Evolutionary conservation across 2,329 filamentous ascomycete genomes (phyloP), one percentile per base, ranked within the genome.

Genomic region (Calonectria multiphialidica): DNA sequence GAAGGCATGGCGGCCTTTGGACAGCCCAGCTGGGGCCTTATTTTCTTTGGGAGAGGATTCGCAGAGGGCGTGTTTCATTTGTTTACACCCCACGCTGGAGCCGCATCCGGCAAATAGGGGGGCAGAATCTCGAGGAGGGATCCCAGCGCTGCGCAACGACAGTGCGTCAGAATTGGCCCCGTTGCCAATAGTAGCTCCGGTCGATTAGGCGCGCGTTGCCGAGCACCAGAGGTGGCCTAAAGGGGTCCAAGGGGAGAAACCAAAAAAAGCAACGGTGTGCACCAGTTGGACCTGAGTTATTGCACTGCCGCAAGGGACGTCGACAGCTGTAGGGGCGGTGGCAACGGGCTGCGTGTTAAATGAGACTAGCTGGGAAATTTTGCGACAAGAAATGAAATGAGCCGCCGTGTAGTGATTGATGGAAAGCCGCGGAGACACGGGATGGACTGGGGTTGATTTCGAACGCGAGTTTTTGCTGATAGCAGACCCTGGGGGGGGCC

Each of bases 31-130:
- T 73, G 62, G 72, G 74, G 74, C 69, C 75, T 73, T 76, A 76
- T 77, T 79, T 79, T 72, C 73, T 70, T 74, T 57, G 61, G 66
- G 45, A 61, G 64, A 66, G 71, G 64, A 71, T 75, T 76, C 68
- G 71, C 66, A 66, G 75, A 74, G 77, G 78, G 76, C 70, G 78
- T 79, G 78, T 78, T 74, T 78, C 74, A 78, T 79, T 79, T 79
- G 78, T 79, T 79, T 79, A 79, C 77, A 78, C 77, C 76, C 76
- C 76, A 78, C 76, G 77, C 50, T 63, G 45, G 45, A 62, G 55
- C 77, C 71, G 71, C 72, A 78, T 78, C 37, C 57, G 77, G 77
- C 68, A 77, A 79, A 77, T 77, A 78, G 77, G 76, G 77, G 77
- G 76, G 77, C 73, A 72, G 70, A 64, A 75, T 45, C 62, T 69